Conservation (phyloP, 163 green algal species). For the Scenedesmus sp. region DNA sequence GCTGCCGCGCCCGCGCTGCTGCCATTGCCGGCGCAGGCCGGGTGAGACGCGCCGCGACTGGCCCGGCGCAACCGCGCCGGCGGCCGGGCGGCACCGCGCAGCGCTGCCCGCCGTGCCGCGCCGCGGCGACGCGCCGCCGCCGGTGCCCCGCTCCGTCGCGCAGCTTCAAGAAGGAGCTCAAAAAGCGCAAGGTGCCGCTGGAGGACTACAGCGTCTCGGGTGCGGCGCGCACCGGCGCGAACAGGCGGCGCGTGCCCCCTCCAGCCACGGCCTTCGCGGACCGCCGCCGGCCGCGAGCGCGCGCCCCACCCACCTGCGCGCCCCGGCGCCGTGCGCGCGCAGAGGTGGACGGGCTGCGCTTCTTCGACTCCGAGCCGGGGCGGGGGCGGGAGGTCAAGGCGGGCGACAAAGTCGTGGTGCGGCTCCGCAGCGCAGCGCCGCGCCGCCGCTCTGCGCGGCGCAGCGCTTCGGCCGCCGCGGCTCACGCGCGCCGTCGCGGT, state of each 20-base stretch:
- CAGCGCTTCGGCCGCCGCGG: too few relatives aligned
- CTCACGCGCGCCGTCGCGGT: neutral
- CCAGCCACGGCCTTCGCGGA: too few relatives aligned
- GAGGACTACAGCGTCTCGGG: conserved; percentile 64
- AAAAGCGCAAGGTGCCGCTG: conserved; percentile 68
- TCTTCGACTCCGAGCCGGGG: conserved; percentile 73
- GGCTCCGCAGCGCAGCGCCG: neutral
- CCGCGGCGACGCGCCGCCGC: too few relatives aligned
- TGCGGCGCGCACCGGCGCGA: conserved; percentile 1
- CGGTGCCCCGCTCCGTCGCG: too few relatives aligned
- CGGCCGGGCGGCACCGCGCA: too few relatives aligned
- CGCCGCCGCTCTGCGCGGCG: too few relatives aligned
- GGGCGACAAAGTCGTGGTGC: conserved; percentile 67
- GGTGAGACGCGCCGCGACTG: neutral
- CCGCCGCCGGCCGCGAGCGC: too few relatives aligned
- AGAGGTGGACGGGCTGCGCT: conserved; percentile 66
- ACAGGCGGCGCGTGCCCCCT: too few relatives aligned
- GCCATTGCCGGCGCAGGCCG: conserved; percentile 13
- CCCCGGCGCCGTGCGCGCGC: too few relatives aligned
- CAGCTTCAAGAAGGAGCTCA: conserved; percentile 87
- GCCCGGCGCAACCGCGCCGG: too few relatives aligned
- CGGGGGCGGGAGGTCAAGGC: conserved; percentile 53
- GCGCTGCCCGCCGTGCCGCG: too few relatives aligned
- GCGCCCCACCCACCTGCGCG: too few relatives aligned
- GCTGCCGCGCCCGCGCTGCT: neutral